A percentile compares a stretch with the other conserved stretches of the same genome.
Conservation (phyloP, 2,329 filamentous ascomycete species). For the Magnaporthiopsis incrustans region DNA sequence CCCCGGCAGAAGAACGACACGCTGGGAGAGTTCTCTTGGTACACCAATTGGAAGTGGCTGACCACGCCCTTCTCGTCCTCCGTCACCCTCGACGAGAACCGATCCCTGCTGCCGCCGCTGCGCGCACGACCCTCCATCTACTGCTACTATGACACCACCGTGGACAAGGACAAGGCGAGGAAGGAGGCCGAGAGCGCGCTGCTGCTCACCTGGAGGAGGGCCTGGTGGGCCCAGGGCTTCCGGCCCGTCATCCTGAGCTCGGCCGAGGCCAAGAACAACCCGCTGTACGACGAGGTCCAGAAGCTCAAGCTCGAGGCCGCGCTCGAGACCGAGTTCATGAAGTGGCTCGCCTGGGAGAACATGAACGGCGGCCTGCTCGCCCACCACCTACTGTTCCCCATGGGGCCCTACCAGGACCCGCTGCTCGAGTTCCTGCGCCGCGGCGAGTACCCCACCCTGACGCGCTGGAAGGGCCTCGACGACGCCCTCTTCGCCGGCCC, state of each 20-base stretch:
- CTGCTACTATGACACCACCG: constrained; percentile 76
- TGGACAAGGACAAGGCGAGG: constrained; percentile 52
- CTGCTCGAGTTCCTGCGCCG: constrained; percentile 66
- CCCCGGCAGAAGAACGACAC: constrained; percentile 71
- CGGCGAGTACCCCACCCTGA: constrained; percentile 66
- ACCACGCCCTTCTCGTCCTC: constrained; percentile 76
- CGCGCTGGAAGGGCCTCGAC: constrained; percentile 63
- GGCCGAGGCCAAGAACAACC: constrained; percentile 76
- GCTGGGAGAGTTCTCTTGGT: constrained; percentile 73
- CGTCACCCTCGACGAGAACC: constrained; percentile 71
- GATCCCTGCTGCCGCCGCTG: constrained; percentile 75
- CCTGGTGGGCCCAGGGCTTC: constrained; percentile 95
- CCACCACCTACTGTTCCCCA: constrained; percentile 75
- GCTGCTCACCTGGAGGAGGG: constrained; percentile 78
- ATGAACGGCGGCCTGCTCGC: constrained; percentile 80
- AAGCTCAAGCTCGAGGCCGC: constrained; percentile 48
- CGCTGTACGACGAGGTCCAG: constrained; percentile 66
- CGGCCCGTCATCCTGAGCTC: constrained; percentile 72
- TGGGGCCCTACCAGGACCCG: constrained; percentile 66
- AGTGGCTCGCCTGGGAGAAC: constrained; percentile 88
- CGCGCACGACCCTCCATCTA: constrained; percentile 66
- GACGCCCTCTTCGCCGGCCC: constrained; percentile 67
- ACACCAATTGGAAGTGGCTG: constrained; percentile 82
- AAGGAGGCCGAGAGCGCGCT: constrained; percentile 70
- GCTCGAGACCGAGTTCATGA: constrained; percentile 63